phyloP scores from a whole-genome alignment of 129 eudicot genomes.

The Chrysanthemum seticuspe region DNA sequence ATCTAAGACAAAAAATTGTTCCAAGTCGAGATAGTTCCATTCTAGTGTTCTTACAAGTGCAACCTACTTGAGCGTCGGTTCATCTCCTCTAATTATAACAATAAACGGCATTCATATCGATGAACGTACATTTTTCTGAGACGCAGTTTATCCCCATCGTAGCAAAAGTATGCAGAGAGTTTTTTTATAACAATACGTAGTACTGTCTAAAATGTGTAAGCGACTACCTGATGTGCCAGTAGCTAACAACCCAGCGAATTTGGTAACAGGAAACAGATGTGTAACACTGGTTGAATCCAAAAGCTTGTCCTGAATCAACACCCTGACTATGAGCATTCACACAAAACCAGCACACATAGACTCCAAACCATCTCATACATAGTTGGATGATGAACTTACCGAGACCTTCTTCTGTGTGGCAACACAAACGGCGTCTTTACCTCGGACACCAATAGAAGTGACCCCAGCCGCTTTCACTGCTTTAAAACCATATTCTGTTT shows the following conservation, averaged over 20 bases:
- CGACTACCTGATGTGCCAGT: slow-evolving; percentile 87
- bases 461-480: slow-evolving; percentile 93
- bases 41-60: too few relatives aligned
- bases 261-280: slow-evolving; percentile 82
- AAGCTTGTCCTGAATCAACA: slow-evolving; percentile 71
- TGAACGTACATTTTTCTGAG: too few relatives aligned
- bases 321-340: too few relatives aligned
- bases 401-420: slow-evolving; percentile 98
- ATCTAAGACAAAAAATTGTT: too few relatives aligned
- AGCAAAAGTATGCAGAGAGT: too few relatives aligned
- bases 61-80: too few relatives aligned
- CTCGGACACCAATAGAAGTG: slow-evolving; percentile 92
- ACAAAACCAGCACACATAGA: background rate
- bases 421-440: slow-evolving; percentile 90
- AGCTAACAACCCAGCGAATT: slow-evolving; percentile 83
- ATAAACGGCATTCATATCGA: too few relatives aligned
- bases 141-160: too few relatives aligned
- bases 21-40: too few relatives aligned
- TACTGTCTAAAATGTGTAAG: background rate
- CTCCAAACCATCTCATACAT: background rate
- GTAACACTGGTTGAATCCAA: slow-evolving; percentile 96
- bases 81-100: too few relatives aligned
- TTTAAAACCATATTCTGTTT: slow-evolving; percentile 85
- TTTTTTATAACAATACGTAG: too few relatives aligned
- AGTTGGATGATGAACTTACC: slow-evolving; percentile 37